These are phyloP conservation scores for Trifolium subterraneum DNA, from an alignment of 306 rosid species.

Conservation along the genomic window DNA sequence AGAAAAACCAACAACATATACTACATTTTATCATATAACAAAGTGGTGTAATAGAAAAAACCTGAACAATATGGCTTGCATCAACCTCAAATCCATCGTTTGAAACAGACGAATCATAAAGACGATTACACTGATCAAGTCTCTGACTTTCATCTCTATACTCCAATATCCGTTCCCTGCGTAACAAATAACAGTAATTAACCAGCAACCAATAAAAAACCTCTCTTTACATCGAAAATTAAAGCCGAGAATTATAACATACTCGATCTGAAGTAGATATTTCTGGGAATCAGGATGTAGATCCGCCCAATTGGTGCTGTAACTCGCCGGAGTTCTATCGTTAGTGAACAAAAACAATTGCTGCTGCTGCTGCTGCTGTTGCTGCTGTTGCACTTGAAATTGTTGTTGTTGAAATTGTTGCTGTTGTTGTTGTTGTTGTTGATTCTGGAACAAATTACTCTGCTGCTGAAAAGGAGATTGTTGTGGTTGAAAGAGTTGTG, in stretches of 20 bases:
- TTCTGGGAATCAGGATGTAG: conserved; percentile 97
- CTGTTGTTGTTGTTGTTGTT: conserved; percentile 44
- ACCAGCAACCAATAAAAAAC: conserved; percentile 3
- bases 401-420: conserved; percentile 46
- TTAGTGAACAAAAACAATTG: conserved; percentile 70
- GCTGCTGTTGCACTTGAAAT: conserved; percentile 46
- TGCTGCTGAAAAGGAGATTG: conserved; percentile 63
- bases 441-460: conserved; percentile 47
- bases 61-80: conserved; percentile 93
- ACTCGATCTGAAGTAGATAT: conserved; percentile 88
- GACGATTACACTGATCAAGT: conserved; percentile 94
- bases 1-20: too few relatives aligned
- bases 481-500: conserved; percentile 32
- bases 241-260: conserved; percentile 15
- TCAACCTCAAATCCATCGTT: conserved; percentile 89
- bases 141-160: conserved; percentile 90
- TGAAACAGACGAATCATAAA: conserved; percentile 81
- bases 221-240: too few relatives aligned
- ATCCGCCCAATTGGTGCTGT: conserved; percentile 89
- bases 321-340: conserved; percentile 82
- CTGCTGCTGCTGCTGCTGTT: conserved; percentile 44
- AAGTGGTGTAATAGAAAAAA: conserved; percentile 31
- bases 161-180: conserved; percentile 85
- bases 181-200: conserved; percentile 33
- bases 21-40: too few relatives aligned